Conservation (phyloP, 164 flowering plant species). For the Umbellularia californica region DNA sequence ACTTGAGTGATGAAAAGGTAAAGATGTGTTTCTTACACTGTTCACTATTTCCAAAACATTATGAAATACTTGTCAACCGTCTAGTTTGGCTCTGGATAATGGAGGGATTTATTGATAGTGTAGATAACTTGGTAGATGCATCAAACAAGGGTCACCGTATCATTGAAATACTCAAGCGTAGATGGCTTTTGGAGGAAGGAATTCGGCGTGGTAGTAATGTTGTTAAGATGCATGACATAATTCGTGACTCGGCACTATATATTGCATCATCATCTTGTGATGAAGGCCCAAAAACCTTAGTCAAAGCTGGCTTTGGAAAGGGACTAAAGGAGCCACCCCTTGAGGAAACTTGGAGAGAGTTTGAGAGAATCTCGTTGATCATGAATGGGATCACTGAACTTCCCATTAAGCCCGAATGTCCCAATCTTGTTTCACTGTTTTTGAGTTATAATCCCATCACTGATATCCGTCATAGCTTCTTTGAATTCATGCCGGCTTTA, state of each 20-base stretch:
- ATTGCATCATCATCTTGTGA: background rate
- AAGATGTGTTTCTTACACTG: background rate
- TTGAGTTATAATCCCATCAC: background rate
- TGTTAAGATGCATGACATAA: constrained; percentile 9
- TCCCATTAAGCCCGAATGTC: constrained; percentile 1
- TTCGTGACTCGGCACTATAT: constrained; percentile 4
- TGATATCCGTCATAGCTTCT: too few relatives aligned
- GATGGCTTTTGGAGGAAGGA: background rate
- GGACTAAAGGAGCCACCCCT: too few relatives aligned
- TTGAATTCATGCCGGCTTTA: background rate
- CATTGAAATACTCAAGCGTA: background rate
- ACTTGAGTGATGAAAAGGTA: background rate
- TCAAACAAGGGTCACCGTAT: background rate
- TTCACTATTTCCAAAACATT: constrained; percentile 3
- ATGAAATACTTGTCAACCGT: background rate
- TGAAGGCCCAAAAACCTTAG: background rate
- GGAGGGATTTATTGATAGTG: background rate
- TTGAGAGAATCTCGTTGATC: background rate
- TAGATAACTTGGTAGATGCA: background rate
- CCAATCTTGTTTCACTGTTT: background rate
- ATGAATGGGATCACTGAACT: too few relatives aligned
- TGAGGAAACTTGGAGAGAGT: constrained; percentile 1
- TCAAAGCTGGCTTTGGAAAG: background rate
- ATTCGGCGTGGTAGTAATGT: background rate
- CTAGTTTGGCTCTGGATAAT: background rate